Base-by-base conservation (phyloP, 2,329 filamentous ascomycete genomes). In the Aspergillus pseudotamarii region DNA sequence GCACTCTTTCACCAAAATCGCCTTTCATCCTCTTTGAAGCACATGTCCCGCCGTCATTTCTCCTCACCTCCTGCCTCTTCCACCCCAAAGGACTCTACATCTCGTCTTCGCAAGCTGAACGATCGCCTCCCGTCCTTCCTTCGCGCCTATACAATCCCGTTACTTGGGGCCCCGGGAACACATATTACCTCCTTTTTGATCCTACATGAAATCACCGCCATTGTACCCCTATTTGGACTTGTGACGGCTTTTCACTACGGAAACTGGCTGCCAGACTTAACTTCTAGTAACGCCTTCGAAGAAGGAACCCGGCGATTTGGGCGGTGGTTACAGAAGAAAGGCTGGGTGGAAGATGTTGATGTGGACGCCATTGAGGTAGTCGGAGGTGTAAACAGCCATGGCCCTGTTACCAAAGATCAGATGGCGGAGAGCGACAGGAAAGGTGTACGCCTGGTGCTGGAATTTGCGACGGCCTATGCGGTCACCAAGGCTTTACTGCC, bases 131-230 rank as follows among this genome's bases (percentile, higher is more conserved):
- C 92, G 3, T 80, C 74, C 5, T 89, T 88, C 64, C 83, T 96
- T 14, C 90, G 87, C 62, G 84, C 82, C 58, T 92, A 93, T 80
- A 89, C 91, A 0, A 78, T 81, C 1, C 87, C 88, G 0, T 86
- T 99, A 3, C 87, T 89, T 62, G 84, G 86, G 60, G 93, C 93
- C 0, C 95, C 95, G 0, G 78, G 93, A 51, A 92, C 92, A 1
- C 93, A 97, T 79, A 83, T 96, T 48, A 87, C 90, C 1, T 89
- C 94, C 0, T 99, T 99, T 76, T 82, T 98, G 12, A 82, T 97
- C 45, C 85, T 99, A 0, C 95, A 99, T 81, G 95, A 99, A 78
- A 76, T 97, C 51, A 98, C 95, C 0, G 94, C 95, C 11, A 81
- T 97, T 12, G 78, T 94, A 1, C 94, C 94, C 0, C 79, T 98